Conservation (phyloP, 1,284 basidiomycete genomes). For the Coniophora puteana region DNA sequence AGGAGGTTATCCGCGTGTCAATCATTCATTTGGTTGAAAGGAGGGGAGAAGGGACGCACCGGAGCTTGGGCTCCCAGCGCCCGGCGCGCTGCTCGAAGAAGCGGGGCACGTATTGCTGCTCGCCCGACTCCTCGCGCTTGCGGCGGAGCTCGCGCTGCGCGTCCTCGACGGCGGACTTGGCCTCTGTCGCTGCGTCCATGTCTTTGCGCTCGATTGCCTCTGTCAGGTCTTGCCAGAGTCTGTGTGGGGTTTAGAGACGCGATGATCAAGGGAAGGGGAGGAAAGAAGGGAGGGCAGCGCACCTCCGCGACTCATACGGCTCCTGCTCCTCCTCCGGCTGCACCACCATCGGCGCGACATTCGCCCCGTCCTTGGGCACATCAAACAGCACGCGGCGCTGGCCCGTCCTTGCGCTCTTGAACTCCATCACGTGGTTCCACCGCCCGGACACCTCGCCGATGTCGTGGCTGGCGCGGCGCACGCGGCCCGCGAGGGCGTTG, state of each 20-base stretch:
- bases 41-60: conserved; percentile 38
- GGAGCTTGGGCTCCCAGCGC: conserved; percentile 79
- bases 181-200: conserved; percentile 91
- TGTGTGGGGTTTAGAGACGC: conserved; percentile 21
- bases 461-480: conserved; percentile 65
- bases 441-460: conserved; percentile 87
- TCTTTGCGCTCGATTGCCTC: conserved; percentile 85
- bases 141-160: conserved; percentile 83
- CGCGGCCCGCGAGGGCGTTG: conserved; percentile 84
- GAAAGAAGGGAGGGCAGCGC: conserved; percentile 1
- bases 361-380: conserved; percentile 68
- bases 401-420: conserved; percentile 66
- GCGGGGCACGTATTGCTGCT: conserved; percentile 59
- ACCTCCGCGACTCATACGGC: conserved; percentile 85
- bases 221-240: conserved; percentile 86
- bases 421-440: conserved; percentile 93
- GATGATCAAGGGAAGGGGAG: neutral
- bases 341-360: conserved; percentile 80
- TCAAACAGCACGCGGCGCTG: conserved; percentile 83
- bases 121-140: conserved; percentile 72
- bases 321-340: conserved; percentile 87
- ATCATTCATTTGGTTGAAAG: conserved; percentile 8
- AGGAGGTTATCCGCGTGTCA: neutral
- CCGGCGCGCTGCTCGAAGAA: conserved; percentile 83
- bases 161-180: conserved; percentile 91